phyloP scores from a whole-genome alignment of 2,329 filamentous ascomycete genomes.

The Dactylellina parvicollis region DNA sequence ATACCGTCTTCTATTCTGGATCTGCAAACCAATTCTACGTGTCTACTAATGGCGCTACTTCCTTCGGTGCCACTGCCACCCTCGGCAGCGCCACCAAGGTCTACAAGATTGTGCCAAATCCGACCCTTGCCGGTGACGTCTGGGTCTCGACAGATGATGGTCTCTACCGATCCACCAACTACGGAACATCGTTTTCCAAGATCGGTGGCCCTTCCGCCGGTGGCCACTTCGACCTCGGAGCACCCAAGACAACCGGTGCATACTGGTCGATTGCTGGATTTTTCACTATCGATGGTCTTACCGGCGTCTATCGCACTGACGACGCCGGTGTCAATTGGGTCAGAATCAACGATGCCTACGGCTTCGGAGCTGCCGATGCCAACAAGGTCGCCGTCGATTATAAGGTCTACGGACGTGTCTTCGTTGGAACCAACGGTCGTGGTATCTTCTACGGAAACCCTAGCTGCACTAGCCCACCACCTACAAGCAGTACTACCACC shows the following conservation, averaged over 20 bases:
- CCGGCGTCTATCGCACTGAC: constrained; percentile 55
- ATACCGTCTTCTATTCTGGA: constrained; percentile 67
- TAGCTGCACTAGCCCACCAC: constrained; percentile 46
- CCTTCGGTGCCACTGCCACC: constrained; percentile 64
- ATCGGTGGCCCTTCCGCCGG: constrained; percentile 55
- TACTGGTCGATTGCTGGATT: constrained; percentile 56
- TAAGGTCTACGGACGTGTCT: constrained; percentile 55
- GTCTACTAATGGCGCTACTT: constrained; percentile 65
- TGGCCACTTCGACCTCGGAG: constrained; percentile 55
- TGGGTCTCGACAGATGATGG: constrained; percentile 69
- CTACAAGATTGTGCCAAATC: constrained; percentile 69
- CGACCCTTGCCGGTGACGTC: constrained; percentile 70
- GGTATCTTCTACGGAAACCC: constrained; percentile 56
- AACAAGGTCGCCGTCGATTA: constrained; percentile 55
- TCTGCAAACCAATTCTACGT: constrained; percentile 66
- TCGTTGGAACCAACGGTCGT: constrained; percentile 55
- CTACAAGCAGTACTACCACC: constrained; percentile 33
- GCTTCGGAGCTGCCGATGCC: constrained; percentile 55
- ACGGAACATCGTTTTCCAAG: constrained; percentile 64
- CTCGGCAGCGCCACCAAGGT: constrained; percentile 57
- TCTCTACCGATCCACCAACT: constrained; percentile 68
- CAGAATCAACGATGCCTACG: constrained; percentile 55
- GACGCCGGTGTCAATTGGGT: constrained; percentile 55
- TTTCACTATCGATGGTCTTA: constrained; percentile 54
- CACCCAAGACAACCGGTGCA: constrained; percentile 50